A percentile compares a stretch with the other conserved stretches of the same genome.
These are phyloP conservation scores for Aspergillus vadensis DNA, from an alignment of 2,329 filamentous ascomycete species.

Conservation along the genomic window DNA sequence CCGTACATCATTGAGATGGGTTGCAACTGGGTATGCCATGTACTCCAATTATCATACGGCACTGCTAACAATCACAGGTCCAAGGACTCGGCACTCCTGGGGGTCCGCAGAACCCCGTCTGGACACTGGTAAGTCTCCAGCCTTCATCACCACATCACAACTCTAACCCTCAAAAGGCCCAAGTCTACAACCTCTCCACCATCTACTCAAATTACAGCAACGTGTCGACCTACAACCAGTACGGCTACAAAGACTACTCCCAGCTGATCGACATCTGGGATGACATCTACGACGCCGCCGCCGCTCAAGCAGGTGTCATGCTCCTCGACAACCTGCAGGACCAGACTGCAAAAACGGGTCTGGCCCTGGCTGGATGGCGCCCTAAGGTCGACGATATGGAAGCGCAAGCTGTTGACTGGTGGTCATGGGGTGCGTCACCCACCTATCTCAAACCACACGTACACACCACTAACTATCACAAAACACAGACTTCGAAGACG, in stretches of 20 bases:
- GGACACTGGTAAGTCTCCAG: constrained; percentile 39
- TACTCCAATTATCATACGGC: background rate
- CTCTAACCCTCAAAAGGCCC: constrained; percentile 40
- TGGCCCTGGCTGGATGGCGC: constrained; percentile 63
- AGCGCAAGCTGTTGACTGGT: constrained; percentile 65
- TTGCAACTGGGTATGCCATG: constrained; percentile 61
- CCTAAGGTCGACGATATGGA: constrained; percentile 55
- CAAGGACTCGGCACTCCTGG: constrained; percentile 44
- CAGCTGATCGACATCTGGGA: constrained; percentile 55
- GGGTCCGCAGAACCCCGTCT: constrained; percentile 58
- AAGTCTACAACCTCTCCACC: constrained; percentile 61
- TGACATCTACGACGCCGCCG: constrained; percentile 48
- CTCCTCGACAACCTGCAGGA: constrained; percentile 64
- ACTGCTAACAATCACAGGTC: constrained; percentile 29
- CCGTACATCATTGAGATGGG: constrained; percentile 64
- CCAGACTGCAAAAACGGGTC: constrained; percentile 57
- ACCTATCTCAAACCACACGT: background rate
- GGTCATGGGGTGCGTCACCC: constrained; percentile 15
- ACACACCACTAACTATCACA: background rate
- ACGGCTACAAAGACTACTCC: constrained; percentile 55
- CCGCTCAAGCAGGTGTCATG: constrained; percentile 58
- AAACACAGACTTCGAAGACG: constrained; percentile 57
- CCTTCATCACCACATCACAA: background rate
- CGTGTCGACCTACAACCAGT: constrained; percentile 62
- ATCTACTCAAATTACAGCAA: constrained; percentile 60